Evolutionary conservation across 140 eudicot genomes (phyloP), one percentile per base, ranked within the genome.

Genomic region (Oenanthe javanica): DNA sequence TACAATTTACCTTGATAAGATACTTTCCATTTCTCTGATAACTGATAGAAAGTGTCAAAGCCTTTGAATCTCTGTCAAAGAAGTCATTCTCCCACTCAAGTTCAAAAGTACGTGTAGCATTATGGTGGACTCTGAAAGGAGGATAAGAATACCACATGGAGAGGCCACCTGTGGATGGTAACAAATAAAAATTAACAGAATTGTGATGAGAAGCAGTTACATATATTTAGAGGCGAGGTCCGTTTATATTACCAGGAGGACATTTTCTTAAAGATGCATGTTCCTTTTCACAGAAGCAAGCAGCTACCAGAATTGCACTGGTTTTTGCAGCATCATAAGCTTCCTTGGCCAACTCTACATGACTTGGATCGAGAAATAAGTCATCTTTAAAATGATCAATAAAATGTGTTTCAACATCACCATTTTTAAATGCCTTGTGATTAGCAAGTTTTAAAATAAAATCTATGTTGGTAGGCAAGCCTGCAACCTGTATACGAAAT

Each of bases 391-490:
- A 89, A 80, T 85, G 84, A 81, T 95, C 99, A 69, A 95, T 95
- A 81, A 95, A 95, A 87, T 93, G 97, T 46, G 99, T 95, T 86
- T 95, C 98, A 31, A 95, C 98, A 84, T 95, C 93, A 54, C 89
- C 89, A 74, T 88, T 85, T 61, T 84, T 87, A 71, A 95, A 95
- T 76, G 99, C 99, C 77, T 71, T 79, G 82, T 95, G 99, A 80
- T 83, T 88, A 38, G 99, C 97, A 63, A 95, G 91, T 83, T 91
- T 92, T 67, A 79, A 83, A 45, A 95, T 88, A 75, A 95, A 95
- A 88, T 88, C 91, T 40, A 95, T 90, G 83, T 95, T 95, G 75
- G 99, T 95, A 64, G 99, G 99, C 89, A 95, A 76, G 79, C 99
- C 99, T 38, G 96, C 99, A 81, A 95, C 96, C 99, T 95, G 92